A percentile compares a stretch with the other conserved stretches of the same genome.
These are phyloP conservation scores for Craterostigma plantagineum DNA, from an alignment of 257 asterid species.

Conservation along the genomic window DNA sequence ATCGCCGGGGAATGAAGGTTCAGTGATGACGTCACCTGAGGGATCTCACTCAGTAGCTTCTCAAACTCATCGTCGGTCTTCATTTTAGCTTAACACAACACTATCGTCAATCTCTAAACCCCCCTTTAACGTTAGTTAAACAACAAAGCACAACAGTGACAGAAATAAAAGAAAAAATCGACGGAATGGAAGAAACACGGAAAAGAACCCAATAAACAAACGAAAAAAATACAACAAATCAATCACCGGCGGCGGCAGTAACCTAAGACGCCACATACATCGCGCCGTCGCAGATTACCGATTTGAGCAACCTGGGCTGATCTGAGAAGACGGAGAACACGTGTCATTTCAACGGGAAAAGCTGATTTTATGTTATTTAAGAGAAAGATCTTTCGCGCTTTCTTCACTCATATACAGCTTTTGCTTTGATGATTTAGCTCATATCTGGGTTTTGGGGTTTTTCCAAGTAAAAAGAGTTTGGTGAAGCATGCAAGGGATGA, in stretches of 20 bases:
- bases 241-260: slow-evolving; percentile 19
- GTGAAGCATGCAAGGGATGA: slow-evolving; percentile 65
- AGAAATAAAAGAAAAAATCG: slow-evolving; percentile 7
- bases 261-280: slow-evolving; percentile 13
- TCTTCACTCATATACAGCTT: no score
- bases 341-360: slow-evolving; percentile 16
- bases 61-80: slow-evolving; percentile 64
- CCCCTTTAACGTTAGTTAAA: slow-evolving; percentile 14
- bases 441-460: slow-evolving; percentile 43
- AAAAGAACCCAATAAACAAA: slow-evolving; percentile 7
- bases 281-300: slow-evolving; percentile 19
- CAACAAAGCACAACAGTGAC: slow-evolving; percentile 10
- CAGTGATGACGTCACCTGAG: slow-evolving; percentile 46
- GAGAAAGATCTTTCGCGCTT: slow-evolving; percentile 17
- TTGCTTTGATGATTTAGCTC: slow-evolving; percentile 15
- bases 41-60: slow-evolving; percentile 73
- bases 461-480: slow-evolving; percentile 29
- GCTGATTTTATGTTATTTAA: no score
- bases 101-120: slow-evolving; percentile 14
- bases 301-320: slow-evolving; percentile 32
- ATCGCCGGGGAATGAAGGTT: slow-evolving; percentile 14
- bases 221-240: slow-evolving; percentile 14
- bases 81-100: slow-evolving; percentile 23
- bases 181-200: slow-evolving; percentile 3
- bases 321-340: slow-evolving; percentile 17